Base-by-base conservation (phyloP, 495 filamentous ascomycete species). In the Daldinia childiae region DNA sequence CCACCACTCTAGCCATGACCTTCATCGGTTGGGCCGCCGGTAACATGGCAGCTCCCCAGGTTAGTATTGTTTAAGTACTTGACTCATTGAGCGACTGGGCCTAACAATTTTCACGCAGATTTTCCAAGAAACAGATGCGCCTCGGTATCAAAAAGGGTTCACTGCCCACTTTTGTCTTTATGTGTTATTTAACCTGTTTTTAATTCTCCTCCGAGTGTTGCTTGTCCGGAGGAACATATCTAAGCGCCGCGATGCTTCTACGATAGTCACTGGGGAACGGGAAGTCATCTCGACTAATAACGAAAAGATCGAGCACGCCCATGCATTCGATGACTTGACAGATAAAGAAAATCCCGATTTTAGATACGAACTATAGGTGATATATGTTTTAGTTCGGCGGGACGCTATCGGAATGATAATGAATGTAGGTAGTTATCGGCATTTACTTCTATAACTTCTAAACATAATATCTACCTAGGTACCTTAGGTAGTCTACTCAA, bases 151-250 rank as follows among this genome's bases (percentile, higher is more conserved):
- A n/a, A 62, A 62, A 24, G 58, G 58, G 27, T 62, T 62, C 19
- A 62, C 58, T 9, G 58, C 43, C 27, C 58, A 62, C 17, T 62
- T 62, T 34, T 62, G 58, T 27, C 58, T 62, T 21, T 62, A 62
- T 30, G 58, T 62, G 9, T 29, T 62, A 12, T 62, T 62, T 15
- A 62, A 62, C 43, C 7, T 62, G 12, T 62, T 51, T 43, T 14
- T 62, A 26, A 21, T 62, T 24, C 26, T 62, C 43, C 58, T 62
- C 8, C 39, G 58, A 9, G 26, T 62, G n/a, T 27, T 62, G 3
- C 41, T 62, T 24, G 58, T 48, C 43, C 43, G 43, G 8, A 48
- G n/a, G 43, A 48, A 48, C 17, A 9, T 48, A 3, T 6, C 4
- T 9, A 48, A 48, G 43, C 17, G 43, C 0, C 17, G 2, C 3